These are phyloP conservation scores for Pyricularia pennisetigena DNA, from an alignment of 2,329 filamentous ascomycete genomes.

Conservation along the genomic window DNA sequence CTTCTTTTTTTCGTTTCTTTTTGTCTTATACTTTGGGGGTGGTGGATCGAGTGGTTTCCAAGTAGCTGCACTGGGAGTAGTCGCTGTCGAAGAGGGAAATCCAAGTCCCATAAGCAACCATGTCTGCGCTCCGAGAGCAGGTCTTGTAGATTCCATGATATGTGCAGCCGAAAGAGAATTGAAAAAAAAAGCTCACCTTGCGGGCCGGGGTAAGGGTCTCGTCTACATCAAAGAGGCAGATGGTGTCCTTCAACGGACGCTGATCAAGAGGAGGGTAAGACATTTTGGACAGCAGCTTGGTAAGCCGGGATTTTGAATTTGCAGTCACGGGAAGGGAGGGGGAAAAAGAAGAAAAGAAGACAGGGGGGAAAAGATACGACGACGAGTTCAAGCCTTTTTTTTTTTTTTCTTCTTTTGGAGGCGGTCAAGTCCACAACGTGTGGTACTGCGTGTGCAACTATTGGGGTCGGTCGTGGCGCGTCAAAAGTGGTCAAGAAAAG, in stretches of 20 bases:
- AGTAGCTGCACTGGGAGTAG: too few relatives aligned
- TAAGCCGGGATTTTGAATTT: neutral
- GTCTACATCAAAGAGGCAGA: constrained; percentile 95
- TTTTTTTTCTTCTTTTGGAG: too few relatives aligned
- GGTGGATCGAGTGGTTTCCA: neutral
- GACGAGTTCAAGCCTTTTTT: neutral
- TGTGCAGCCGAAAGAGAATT: neutral
- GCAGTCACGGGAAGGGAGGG: neutral
- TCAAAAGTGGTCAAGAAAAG: too few relatives aligned
- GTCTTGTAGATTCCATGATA: neutral
- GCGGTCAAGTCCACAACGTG: neutral
- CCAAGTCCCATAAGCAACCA: neutral
- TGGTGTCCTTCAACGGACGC: constrained; percentile 84
- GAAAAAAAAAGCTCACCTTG: constrained; percentile 41
- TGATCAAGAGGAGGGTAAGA: constrained; percentile 66
- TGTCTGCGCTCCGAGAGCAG: neutral
- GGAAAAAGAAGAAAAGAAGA: neutral
- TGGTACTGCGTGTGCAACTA: neutral
- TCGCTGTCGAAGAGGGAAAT: too few relatives aligned
- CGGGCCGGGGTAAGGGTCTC: constrained; percentile 80
- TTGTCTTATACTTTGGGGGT: neutral
- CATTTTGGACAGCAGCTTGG: constrained; percentile 5
- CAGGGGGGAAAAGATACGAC: neutral
- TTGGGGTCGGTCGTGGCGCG: too few relatives aligned
- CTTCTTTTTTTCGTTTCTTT: neutral